These are phyloP conservation scores for Aureobasidium sp. DNA, from an alignment of 2,329 filamentous ascomycete species.

Conservation along the genomic window DNA sequence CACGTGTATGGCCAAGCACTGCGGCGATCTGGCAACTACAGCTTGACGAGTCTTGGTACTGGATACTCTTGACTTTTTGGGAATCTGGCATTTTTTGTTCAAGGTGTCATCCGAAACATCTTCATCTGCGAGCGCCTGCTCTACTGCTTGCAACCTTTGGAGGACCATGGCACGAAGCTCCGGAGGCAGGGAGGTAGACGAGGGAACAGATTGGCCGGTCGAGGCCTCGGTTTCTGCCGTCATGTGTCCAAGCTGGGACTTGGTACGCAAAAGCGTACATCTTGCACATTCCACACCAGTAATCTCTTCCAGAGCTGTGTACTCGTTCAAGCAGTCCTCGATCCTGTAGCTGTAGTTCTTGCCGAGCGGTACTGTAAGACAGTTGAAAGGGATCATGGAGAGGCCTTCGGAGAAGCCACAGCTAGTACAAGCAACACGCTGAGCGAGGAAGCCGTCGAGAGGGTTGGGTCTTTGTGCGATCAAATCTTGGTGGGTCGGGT, in stretches of 20 bases:
- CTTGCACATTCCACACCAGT: constrained; percentile 86
- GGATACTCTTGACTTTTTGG: constrained; percentile 59
- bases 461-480: constrained; percentile 50
- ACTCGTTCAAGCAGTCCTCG: constrained; percentile 73
- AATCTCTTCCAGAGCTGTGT: constrained; percentile 77
- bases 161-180: constrained; percentile 37
- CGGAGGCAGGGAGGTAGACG: constrained; percentile 31
- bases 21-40: constrained; percentile 74
- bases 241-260: constrained; percentile 46
- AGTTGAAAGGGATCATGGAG: constrained; percentile 89
- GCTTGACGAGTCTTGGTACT: constrained; percentile 87
- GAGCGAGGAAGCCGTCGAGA: constrained; percentile 78
- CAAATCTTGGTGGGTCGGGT: not conserved
- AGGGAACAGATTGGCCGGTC: not conserved
- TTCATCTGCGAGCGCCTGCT: constrained; percentile 67
- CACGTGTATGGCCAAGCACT: constrained; percentile 75
- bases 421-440: constrained; percentile 76
- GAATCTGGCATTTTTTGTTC: constrained; percentile 39
- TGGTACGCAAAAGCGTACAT: constrained; percentile 66
- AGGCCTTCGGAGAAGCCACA: constrained; percentile 86
- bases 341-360: constrained; percentile 60
- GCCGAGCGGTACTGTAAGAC: constrained; percentile 77
- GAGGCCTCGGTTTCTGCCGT: constrained; percentile 20
- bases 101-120: constrained; percentile 60
- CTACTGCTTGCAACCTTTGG: constrained; percentile 57